A percentile compares a stretch with the other conserved stretches of the same genome.
phyloP scores from a whole-genome alignment of 345 rosid species.

The Populus pruinosa region DNA sequence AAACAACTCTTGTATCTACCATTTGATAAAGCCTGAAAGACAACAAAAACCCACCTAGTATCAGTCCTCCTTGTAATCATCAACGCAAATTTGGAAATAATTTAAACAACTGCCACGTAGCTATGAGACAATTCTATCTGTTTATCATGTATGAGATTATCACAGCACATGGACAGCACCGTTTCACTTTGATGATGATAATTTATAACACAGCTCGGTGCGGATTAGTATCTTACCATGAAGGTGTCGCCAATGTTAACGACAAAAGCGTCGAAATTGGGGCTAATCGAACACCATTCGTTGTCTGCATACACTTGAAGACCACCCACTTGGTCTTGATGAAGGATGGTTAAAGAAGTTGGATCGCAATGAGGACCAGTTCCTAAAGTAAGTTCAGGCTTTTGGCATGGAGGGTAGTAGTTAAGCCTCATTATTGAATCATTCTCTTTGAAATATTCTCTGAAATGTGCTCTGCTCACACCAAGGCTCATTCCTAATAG shows the following conservation, averaged over 20 bases:
- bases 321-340: conserved; percentile 91
- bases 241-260: conserved; percentile 97
- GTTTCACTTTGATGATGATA: not conserved
- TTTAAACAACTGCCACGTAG: not conserved
- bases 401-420: conserved; percentile 92
- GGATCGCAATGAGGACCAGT: conserved; percentile 99
- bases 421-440: conserved; percentile 98
- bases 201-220: too few species aligned
- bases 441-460: conserved; percentile 68
- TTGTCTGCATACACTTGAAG: conserved; percentile 89
- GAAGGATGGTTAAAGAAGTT: conserved; percentile 93
- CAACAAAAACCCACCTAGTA: not conserved
- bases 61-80: not conserved
- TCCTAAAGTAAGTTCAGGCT: conserved; percentile 88
- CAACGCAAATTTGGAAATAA: not conserved
- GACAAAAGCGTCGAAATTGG: conserved; percentile 76
- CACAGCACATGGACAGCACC: not conserved
- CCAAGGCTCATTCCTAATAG: conserved; percentile 77
- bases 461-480: conserved; percentile 47
- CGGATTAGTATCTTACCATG: conserved; percentile 58
- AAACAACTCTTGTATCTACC: conserved; percentile 84
- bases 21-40: conserved; percentile 75
- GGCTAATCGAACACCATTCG: conserved; percentile 73
- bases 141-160: not conserved
- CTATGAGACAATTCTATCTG: not conserved